These are phyloP conservation scores for Neopestalotiopsis sp. DNA, from an alignment of 2,329 filamentous ascomycete genomes.

Conservation along the genomic window DNA sequence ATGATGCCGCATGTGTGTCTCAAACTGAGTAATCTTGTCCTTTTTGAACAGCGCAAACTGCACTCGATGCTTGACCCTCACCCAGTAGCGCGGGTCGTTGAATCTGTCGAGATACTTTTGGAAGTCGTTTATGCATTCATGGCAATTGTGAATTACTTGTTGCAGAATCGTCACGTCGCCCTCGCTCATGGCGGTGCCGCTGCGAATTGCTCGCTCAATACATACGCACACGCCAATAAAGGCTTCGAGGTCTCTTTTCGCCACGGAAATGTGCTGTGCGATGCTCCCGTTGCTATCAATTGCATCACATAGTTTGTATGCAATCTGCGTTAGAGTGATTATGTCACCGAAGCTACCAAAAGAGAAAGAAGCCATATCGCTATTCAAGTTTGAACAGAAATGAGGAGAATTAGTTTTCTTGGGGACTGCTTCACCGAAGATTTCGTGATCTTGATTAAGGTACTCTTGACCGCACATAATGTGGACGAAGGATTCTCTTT, in stretches of 20 bases:
- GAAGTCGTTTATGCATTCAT: neutral
- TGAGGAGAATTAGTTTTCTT: neutral
- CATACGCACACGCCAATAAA: neutral
- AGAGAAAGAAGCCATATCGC: neutral
- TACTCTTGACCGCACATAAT: neutral
- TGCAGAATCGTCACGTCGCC: neutral
- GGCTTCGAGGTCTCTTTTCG: neutral
- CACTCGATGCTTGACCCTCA: neutral
- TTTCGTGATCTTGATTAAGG: neutral
- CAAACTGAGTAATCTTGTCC: neutral
- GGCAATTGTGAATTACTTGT: neutral
- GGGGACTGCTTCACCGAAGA: neutral
- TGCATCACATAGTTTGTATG: neutral
- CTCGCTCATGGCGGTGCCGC: neutral
- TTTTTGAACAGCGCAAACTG: neutral
- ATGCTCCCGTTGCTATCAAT: neutral
- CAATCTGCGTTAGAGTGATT: neutral
- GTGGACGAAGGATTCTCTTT: too few relatives aligned
- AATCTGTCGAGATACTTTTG: neutral
- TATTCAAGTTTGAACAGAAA: neutral
- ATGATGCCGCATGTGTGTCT: neutral
- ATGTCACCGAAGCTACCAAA: neutral
- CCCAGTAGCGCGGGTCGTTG: neutral
- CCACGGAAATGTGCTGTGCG: neutral
- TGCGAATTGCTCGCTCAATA: neutral